Percentiles rank a stretch among this genome's conserved stretches.
Evolutionary conservation across 163 green algal genomes (phyloP).

Genomic region (Scenedesmus sp.): DNA sequence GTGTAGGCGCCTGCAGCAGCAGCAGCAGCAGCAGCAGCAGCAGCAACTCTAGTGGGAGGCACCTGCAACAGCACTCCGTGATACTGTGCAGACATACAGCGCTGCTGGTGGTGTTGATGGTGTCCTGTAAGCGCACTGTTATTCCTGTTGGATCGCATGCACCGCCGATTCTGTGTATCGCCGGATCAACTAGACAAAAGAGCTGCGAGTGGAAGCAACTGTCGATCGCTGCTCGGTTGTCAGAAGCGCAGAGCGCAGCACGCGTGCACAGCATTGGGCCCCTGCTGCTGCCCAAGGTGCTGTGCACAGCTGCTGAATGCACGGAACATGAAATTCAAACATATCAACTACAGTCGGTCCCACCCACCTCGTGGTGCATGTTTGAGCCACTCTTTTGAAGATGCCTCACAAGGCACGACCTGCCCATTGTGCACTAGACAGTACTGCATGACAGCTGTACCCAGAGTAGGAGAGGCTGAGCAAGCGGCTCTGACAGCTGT

Average conservation of each 20-base stretch:
- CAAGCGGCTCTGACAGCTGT: not conserved
- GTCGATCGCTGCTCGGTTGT: no score
- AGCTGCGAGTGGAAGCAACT: no score
- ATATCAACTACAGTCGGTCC: no score
- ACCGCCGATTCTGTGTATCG: no score
- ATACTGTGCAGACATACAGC: not conserved
- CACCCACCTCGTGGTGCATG: constrained; percentile 14
- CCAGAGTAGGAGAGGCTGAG: not conserved
- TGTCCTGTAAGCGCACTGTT: not conserved
- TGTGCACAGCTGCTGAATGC: not conserved
- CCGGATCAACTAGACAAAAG: not conserved
- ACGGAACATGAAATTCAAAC: no score
- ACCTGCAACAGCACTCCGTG: no score
- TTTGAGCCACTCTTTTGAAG: constrained; percentile 19
- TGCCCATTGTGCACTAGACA: constrained; percentile 31
- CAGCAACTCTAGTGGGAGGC: no score
- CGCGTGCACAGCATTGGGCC: no score
- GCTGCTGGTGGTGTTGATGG: not conserved
- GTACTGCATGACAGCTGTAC: constrained; percentile 15
- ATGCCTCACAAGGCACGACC: constrained; percentile 7
- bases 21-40: not conserved
- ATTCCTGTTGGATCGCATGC: not conserved
- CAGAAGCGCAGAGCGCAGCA: no score
- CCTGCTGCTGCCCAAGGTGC: no score
- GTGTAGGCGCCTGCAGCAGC: constrained; percentile 76